Percentiles rank a stretch among this genome's conserved stretches.
phyloP scores from a whole-genome alignment of 2,329 filamentous ascomycete genomes.

The Metarhizium rileyi region DNA sequence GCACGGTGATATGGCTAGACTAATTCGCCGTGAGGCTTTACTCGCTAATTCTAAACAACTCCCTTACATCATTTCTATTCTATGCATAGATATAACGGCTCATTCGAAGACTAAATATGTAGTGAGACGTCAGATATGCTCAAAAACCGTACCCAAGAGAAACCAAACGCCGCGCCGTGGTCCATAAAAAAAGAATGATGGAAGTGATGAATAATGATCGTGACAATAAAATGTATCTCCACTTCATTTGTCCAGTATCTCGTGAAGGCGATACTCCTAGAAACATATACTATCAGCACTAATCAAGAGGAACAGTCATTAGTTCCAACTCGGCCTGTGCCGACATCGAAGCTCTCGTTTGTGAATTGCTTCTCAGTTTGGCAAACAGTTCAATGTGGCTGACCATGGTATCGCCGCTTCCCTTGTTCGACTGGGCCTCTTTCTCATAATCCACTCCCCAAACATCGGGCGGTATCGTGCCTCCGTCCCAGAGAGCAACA shows the following conservation, averaged over 20 bases:
- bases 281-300: conserved; percentile 3
- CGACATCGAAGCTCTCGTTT: conserved; percentile 17
- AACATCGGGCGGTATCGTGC: conserved; percentile 42
- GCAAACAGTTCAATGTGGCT: conserved; percentile 32
- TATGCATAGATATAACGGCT: background rate
- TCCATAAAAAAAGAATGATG: background rate
- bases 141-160: background rate
- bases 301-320: conserved; percentile 23
- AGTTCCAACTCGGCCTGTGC: conserved; percentile 23
- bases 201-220: too few species aligned
- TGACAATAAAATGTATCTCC: too few species aligned
- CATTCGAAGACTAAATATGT: background rate
- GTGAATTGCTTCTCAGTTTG: conserved; percentile 23
- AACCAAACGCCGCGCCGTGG: background rate
- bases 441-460: conserved; percentile 45
- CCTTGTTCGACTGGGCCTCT: conserved; percentile 27
- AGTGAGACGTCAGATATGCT: background rate
- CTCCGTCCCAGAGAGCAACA: conserved; percentile 47
- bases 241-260: too few species aligned
- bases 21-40: background rate
- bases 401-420: conserved; percentile 26
- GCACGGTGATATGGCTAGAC: background rate
- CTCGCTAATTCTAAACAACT: background rate
- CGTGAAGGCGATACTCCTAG: background rate
- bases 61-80: background rate